A percentile compares a stretch with the other conserved stretches of the same genome.
phyloP scores from a whole-genome alignment of 2,329 filamentous ascomycete genomes.

The Aspergillus sp. region DNA sequence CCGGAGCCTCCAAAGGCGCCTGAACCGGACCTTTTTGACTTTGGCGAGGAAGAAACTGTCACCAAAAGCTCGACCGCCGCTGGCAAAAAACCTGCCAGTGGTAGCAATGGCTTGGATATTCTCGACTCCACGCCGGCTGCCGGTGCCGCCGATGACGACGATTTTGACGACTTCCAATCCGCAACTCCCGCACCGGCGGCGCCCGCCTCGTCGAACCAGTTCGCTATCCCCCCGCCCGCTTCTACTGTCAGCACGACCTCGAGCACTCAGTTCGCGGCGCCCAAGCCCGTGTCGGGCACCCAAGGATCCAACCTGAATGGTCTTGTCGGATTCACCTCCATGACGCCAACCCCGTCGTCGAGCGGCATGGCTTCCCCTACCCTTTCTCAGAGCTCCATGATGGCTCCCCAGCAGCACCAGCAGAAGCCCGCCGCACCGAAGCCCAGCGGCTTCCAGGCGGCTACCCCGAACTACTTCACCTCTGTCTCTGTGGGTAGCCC shows the following conservation, averaged over 20 bases:
- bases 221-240: constrained; percentile 45
- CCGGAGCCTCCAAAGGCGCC: constrained; percentile 70
- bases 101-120: constrained; percentile 47
- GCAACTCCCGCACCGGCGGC: constrained; percentile 57
- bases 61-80: constrained; percentile 43
- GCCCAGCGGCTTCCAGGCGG: constrained; percentile 68
- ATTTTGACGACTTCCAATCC: constrained; percentile 94
- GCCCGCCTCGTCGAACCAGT: constrained; percentile 34
- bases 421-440: constrained; percentile 49
- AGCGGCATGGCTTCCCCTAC: constrained; percentile 59
- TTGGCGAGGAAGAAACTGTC: constrained; percentile 70
- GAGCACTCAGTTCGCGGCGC: constrained; percentile 72
- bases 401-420: constrained; percentile 28
- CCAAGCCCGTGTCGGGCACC: constrained; percentile 79
- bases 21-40: constrained; percentile 90
- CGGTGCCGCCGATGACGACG: constrained; percentile 64
- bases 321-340: constrained; percentile 75
- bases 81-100: constrained; percentile 41
- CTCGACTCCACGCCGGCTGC: constrained; percentile 44
- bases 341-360: constrained; percentile 66
- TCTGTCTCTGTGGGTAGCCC: constrained; percentile 58
- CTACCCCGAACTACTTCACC: constrained; percentile 92
- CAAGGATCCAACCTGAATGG: constrained; percentile 78
- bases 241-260: constrained; percentile 48
- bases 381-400: constrained; percentile 45